Percentiles rank a stretch among this genome's conserved stretches.
phyloP scores from a whole-genome alignment of 768 basidiomycete genomes.

The Russula ochroleuca region DNA sequence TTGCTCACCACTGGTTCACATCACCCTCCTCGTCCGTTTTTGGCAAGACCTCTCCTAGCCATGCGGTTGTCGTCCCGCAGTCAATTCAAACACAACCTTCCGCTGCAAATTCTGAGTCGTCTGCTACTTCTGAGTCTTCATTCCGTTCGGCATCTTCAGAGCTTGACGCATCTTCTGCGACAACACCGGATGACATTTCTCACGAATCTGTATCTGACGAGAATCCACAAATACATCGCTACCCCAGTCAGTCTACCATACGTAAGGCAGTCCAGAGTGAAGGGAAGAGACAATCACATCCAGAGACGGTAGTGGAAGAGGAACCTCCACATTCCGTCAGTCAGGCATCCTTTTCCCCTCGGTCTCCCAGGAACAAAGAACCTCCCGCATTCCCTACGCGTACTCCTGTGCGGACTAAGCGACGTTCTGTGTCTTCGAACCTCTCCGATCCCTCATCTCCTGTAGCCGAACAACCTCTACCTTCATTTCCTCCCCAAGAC shows the following conservation, averaged over 20 bases:
- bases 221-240: constrained; percentile 42
- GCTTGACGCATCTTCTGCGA: constrained; percentile 44
- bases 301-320: constrained; percentile 54
- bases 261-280: constrained; percentile 37
- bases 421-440: constrained; percentile 89
- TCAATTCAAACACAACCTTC: constrained; percentile 33
- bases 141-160: constrained; percentile 32
- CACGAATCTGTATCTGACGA: constrained; percentile 27
- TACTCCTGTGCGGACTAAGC: constrained; percentile 92
- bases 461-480: constrained; percentile 33
- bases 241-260: constrained; percentile 57
- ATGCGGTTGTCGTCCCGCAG: constrained; percentile 33
- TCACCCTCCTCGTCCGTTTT: constrained; percentile 19
- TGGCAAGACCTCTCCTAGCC: constrained; percentile 27
- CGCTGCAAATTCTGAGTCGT: constrained; percentile 35
- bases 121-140: constrained; percentile 49
- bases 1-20: constrained; percentile 84
- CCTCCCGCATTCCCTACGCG: constrained; percentile 67
- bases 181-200: constrained; percentile 50
- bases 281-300: constrained; percentile 37
- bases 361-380: constrained; percentile 32
- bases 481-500: constrained; percentile 45
- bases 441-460: constrained; percentile 61
- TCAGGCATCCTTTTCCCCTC: constrained; percentile 32
- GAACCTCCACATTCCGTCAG: constrained; percentile 31